phyloP scores from a whole-genome alignment of 2,329 filamentous ascomycete genomes.

The Aspergillus sergii region DNA sequence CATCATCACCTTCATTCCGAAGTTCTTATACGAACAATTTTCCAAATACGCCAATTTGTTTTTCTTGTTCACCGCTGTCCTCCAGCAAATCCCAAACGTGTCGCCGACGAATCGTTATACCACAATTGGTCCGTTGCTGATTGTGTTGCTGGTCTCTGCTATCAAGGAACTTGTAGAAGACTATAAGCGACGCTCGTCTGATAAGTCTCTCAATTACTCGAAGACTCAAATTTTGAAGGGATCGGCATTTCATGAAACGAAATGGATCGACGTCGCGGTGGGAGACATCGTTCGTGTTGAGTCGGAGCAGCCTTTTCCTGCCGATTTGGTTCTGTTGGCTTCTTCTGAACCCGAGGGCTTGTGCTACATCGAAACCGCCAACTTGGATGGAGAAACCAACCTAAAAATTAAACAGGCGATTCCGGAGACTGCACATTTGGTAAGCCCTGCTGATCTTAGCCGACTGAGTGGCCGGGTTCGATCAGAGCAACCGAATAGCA shows the following conservation, averaged over 20 bases:
- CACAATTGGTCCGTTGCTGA: constrained; percentile 88
- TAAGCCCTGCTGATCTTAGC: constrained; percentile 83
- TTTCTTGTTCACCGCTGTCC: constrained; percentile 93
- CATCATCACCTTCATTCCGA: constrained; percentile 85
- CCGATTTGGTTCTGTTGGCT: constrained; percentile 87
- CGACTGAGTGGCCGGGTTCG: constrained; percentile 82
- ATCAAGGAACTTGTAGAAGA: constrained; percentile 95
- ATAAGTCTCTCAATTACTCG: constrained; percentile 84
- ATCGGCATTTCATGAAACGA: constrained; percentile 79
- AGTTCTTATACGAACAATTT: constrained; percentile 97
- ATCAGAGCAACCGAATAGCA: constrained; percentile 97
- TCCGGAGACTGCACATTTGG: constrained; percentile 84
- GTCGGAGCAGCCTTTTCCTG: constrained; percentile 92
- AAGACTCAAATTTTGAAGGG: constrained; percentile 82
- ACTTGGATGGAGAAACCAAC: constrained; percentile 96
- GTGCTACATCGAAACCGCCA: constrained; percentile 98
- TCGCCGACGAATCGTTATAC: constrained; percentile 95
- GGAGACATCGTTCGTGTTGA: constrained; percentile 92
- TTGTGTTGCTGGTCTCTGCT: constrained; percentile 92
- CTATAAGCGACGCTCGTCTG: constrained; percentile 83
- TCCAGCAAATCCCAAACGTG: constrained; percentile 94
- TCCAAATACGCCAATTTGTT: constrained; percentile 99
- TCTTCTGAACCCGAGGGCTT: constrained; percentile 96
- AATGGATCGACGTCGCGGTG: constrained; percentile 91
- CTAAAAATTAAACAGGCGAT: constrained; percentile 98